Percentiles rank a stretch among this genome's conserved stretches.
Conservation (phyloP, 345 rosid species). For the Acer campestre region DNA sequence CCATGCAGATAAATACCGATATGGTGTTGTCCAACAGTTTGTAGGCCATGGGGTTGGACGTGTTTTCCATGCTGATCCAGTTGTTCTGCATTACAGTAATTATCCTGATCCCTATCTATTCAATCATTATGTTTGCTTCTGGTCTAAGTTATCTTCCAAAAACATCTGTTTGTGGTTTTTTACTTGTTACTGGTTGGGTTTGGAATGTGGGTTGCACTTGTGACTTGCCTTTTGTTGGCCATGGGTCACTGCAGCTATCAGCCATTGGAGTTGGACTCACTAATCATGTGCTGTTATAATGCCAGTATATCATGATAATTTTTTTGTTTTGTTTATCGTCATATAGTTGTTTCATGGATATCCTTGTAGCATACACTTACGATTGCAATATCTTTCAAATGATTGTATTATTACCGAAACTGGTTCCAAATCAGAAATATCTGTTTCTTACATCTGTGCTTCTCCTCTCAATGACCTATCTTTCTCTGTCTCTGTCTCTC, state of each 20-base stretch:
- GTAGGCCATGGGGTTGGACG: slow-evolving; percentile 95
- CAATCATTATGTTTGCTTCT: slow-evolving; percentile 15
- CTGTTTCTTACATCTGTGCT: slow-evolving; percentile 10
- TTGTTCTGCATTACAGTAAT: slow-evolving; percentile 75
- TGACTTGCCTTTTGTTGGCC: background rate
- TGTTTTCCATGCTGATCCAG: slow-evolving; percentile 90
- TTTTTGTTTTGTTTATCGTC: background rate
- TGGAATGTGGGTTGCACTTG: background rate
- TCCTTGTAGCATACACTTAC: background rate
- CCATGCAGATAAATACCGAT: slow-evolving; percentile 79
- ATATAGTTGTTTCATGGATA: background rate
- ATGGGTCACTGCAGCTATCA: background rate
- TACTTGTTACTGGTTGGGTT: background rate
- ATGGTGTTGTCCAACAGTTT: slow-evolving; percentile 79
- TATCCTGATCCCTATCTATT: slow-evolving; percentile 18
- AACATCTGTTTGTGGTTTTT: background rate
- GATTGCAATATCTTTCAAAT: background rate
- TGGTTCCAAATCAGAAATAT: background rate
- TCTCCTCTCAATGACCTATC: background rate
- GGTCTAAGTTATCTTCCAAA: background rate
- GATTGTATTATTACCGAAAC: background rate
- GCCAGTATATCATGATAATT: background rate
- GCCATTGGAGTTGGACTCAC: background rate
- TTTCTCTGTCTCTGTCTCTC: no score
- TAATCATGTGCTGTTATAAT: background rate